phyloP scores from a whole-genome alignment of 257 asterid species.

The Buddleja alternifolia region DNA sequence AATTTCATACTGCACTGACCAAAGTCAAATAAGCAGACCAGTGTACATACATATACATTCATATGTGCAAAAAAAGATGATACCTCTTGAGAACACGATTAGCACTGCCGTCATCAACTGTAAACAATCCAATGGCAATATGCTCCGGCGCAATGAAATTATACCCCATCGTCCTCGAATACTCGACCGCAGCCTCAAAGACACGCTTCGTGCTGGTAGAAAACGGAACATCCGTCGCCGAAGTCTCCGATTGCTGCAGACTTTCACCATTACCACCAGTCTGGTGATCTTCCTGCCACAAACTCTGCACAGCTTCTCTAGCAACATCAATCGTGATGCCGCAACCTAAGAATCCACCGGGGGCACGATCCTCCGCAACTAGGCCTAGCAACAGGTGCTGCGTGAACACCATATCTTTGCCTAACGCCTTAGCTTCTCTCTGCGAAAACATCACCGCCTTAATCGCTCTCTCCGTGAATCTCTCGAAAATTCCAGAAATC shows the following conservation, averaged over 20 bases:
- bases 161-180: constrained; percentile 83
- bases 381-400: constrained; percentile 92
- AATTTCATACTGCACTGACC: neutral
- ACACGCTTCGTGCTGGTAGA: constrained; percentile 70
- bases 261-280: constrained; percentile 30
- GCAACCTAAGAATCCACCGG: constrained; percentile 82
- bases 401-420: constrained; percentile 70
- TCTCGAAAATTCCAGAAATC: constrained; percentile 77
- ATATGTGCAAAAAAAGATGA: neutral
- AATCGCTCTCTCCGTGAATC: constrained; percentile 90
- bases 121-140: constrained; percentile 85
- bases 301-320: constrained; percentile 70
- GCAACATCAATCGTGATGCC: constrained; percentile 72
- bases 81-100: constrained; percentile 86
- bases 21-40: constrained; percentile 12
- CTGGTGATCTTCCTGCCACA: constrained; percentile 59
- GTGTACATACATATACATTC: neutral
- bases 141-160: constrained; percentile 95
- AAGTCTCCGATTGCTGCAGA: constrained; percentile 43
- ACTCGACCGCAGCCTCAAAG: constrained; percentile 98
- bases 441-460: constrained; percentile 92
- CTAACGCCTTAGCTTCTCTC: constrained; percentile 79
- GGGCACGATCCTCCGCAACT: constrained; percentile 85
- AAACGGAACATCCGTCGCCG: constrained; percentile 88
- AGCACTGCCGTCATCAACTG: constrained; percentile 89